Conservation (phyloP, 441 rosid genomes). For the Populus tomentosa region DNA sequence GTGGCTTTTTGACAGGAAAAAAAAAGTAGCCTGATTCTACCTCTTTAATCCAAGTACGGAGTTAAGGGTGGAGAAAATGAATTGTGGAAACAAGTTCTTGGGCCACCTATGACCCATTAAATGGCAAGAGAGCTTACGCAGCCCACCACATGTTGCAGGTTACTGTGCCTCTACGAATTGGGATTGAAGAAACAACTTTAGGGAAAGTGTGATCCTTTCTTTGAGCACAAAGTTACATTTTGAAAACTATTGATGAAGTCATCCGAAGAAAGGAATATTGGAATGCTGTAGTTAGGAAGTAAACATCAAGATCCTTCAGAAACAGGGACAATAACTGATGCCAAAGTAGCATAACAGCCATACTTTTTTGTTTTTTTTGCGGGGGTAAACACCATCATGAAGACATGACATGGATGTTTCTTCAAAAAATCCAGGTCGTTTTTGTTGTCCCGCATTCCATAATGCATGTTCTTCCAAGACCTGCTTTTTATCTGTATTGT, state of each 20-base stretch:
- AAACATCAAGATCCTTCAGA: slow-evolving; percentile 26
- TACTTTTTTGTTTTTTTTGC: not conserved
- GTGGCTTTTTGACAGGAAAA: too few relatives aligned
- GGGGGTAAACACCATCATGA: not conserved
- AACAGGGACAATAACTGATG: slow-evolving; percentile 2
- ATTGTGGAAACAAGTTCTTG: too few relatives aligned
- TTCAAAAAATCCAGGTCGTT: not conserved
- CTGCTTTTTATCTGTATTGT: slow-evolving; percentile 16
- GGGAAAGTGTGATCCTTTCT: not conserved
- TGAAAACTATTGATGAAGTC: not conserved
- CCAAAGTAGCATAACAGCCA: not conserved
- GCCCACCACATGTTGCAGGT: too few relatives aligned
- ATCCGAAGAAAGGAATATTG: slow-evolving; percentile 30
- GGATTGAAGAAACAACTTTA: not conserved
- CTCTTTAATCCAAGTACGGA: too few relatives aligned
- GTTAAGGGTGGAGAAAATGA: too few relatives aligned
- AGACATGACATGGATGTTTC: slow-evolving; percentile 2
- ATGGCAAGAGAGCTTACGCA: too few relatives aligned
- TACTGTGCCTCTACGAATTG: not conserved
- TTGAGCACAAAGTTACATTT: not conserved
- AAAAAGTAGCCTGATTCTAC: too few relatives aligned
- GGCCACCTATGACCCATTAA: too few relatives aligned
- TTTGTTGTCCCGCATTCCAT: not conserved
- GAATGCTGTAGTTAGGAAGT: slow-evolving; percentile 18
- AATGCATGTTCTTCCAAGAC: slow-evolving; percentile 17